A percentile compares a stretch with the other conserved stretches of the same genome.
phyloP scores from a whole-genome alignment of 768 basidiomycete genomes.

The Melanogaster broomeanus region DNA sequence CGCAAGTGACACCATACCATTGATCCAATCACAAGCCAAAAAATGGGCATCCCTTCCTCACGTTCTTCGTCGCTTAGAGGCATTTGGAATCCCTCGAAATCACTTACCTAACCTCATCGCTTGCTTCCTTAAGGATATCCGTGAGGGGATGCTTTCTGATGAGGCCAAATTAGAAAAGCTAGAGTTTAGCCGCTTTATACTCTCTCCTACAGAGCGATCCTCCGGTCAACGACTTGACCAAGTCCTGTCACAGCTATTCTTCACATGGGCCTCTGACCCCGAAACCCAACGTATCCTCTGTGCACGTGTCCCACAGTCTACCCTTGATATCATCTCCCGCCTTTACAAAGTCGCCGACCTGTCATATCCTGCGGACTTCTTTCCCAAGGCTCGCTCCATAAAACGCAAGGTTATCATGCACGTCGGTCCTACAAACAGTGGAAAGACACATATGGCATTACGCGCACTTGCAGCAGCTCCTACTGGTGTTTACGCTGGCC shows the following conservation, averaged over 20 bases:
- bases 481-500: conserved; percentile 85
- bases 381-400: conserved; percentile 52
- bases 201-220: conserved; percentile 31
- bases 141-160: conserved; percentile 28
- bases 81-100: conserved; percentile 48
- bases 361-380: conserved; percentile 51
- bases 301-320: conserved; percentile 28
- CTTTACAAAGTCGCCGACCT: conserved; percentile 42
- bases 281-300: conserved; percentile 25
- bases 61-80: conserved; percentile 41
- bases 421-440: conserved; percentile 96
- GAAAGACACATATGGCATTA: conserved; percentile 93
- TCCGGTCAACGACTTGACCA: conserved; percentile 40
- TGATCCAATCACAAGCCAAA: conserved; percentile 39
- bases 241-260: conserved; percentile 55
- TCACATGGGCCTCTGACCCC: conserved; percentile 52
- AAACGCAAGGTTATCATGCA: conserved; percentile 88
- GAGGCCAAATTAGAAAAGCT: conserved; percentile 31
- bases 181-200: conserved; percentile 44
- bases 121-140: conserved; percentile 42
- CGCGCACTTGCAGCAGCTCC: conserved; percentile 79
- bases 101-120: conserved; percentile 45
- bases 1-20: conserved; percentile 12
- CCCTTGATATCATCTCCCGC: conserved; percentile 40
- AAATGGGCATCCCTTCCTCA: conserved; percentile 38